Evolutionary conservation across 2,329 filamentous ascomycete species (phyloP).

Genomic region (Ascocoryne sarcoides): DNA sequence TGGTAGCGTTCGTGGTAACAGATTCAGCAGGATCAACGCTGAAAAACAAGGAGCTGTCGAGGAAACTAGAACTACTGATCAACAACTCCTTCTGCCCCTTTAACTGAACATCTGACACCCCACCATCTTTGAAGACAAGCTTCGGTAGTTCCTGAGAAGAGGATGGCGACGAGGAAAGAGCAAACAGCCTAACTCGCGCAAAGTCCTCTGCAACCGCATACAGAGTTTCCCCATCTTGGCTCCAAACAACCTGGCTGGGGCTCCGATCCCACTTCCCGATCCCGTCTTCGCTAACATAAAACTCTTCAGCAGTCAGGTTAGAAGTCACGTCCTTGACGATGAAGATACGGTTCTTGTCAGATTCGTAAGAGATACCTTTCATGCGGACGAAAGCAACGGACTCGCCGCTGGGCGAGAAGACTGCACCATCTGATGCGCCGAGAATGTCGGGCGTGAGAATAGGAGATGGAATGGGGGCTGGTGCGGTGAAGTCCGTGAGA

Average conservation of each 20-base stretch:
- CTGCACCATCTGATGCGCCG: conserved; percentile 35
- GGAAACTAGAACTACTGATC: conserved; percentile 53
- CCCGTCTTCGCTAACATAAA: conserved; percentile 49
- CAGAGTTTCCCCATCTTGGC: conserved; percentile 48
- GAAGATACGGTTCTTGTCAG: conserved; percentile 62
- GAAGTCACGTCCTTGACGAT: conserved; percentile 51
- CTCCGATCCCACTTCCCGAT: conserved; percentile 51
- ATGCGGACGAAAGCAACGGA: conserved; percentile 70
- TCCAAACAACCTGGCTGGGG: conserved; percentile 46
- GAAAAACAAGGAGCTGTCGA: conserved; percentile 64
- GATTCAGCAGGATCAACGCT: conserved; percentile 29
- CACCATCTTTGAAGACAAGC: conserved; percentile 10
- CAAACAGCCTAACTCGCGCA: conserved; percentile 52
- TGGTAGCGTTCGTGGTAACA: conserved; percentile 13
- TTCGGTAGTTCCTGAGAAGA: conserved; percentile 7
- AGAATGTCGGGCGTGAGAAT: conserved; percentile 17
- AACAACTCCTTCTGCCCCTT: conserved; percentile 34
- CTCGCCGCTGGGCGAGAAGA: conserved; percentile 63
- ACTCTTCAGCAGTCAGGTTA: conserved; percentile 46
- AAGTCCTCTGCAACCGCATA: conserved; percentile 62
- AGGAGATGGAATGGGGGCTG: conserved; percentile 9
- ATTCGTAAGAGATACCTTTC: conserved; percentile 66
- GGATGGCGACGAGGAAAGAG: conserved; percentile 40
- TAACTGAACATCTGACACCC: conserved; percentile 7
- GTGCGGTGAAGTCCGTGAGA: conserved; percentile 17